A percentile compares a stretch with the other conserved stretches of the same genome.
Evolutionary conservation across 306 rosid species (phyloP).

Genomic region (Cicer judaicum): DNA sequence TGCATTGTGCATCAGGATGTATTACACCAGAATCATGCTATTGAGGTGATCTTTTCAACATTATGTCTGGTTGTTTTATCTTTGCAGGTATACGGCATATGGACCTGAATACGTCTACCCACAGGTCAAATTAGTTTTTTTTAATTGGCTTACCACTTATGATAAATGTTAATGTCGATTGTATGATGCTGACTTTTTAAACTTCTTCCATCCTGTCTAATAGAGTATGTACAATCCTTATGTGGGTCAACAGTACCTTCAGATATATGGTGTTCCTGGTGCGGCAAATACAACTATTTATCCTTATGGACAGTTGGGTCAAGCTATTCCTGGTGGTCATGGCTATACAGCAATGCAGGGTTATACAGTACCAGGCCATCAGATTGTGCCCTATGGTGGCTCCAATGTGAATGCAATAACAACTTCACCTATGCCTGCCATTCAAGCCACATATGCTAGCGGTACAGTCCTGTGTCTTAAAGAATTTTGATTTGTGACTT

Average conservation of each 20-base stretch:
- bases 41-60: constrained; percentile 50
- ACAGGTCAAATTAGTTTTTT: constrained; percentile 62
- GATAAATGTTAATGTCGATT: constrained; percentile 29
- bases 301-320: constrained; percentile 89
- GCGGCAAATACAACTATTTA: constrained; percentile 63
- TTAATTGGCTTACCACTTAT: constrained; percentile 37
- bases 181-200: constrained; percentile 46
- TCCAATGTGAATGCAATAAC: constrained; percentile 75
- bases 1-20: constrained; percentile 51
- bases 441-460: constrained; percentile 82
- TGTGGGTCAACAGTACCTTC: constrained; percentile 83
- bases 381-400: constrained; percentile 81
- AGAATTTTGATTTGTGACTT: constrained; percentile 10
- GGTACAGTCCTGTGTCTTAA: constrained; percentile 56
- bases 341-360: constrained; percentile 78
- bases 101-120: constrained; percentile 84
- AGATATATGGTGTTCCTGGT: constrained; percentile 87
- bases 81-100: constrained; percentile 82
- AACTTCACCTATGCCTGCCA: constrained; percentile 74
- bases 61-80: constrained; percentile 51
- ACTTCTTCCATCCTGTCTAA: constrained; percentile 33
- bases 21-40: constrained; percentile 49
- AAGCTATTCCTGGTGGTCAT: constrained; percentile 76
- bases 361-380: constrained; percentile 81
- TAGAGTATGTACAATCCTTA: constrained; percentile 78